Base-by-base conservation (phyloP, 73 alveolate species). In the Breviolum minutum region DNA sequence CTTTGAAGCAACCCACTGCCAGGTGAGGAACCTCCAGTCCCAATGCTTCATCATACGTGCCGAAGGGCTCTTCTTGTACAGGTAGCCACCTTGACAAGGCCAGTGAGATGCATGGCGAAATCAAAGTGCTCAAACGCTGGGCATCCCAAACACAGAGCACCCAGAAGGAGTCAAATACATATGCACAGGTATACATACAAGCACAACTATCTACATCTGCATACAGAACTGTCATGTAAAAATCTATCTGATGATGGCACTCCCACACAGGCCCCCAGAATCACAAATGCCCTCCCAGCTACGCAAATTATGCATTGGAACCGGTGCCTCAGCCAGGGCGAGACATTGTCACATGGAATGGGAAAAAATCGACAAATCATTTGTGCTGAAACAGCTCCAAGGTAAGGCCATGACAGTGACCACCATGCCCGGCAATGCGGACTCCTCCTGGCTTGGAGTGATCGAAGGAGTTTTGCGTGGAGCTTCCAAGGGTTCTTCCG, bases 31-130 rank as follows among this genome's bases (percentile, higher is more conserved):
- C 96, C 96, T 68, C 96, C 96, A 90, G 80, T 90, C 96, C 96
- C 96, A 90, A 61, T 85, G 48, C 87, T 90, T 90, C 60, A 90
- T 13, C 84, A 32, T 60, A 20, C 85, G 96, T 7, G 86, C 73
- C 19, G 87, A 30, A 30, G 96, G 96, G 63, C 96, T 90, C 87
- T 90, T 90, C 77, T 90, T 90, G 96, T 90, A 90, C 62, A 90
- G 96, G 87, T 90, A 90, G 61, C 96, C 96, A 54, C 96, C 96
- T 90, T 48, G 26, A 27, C 54, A 40, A 40, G 54, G 54, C 5
- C 54, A 40, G 54, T 40, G 54, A 40, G 54, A 40, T 22, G 66
- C 29, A 40, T 40, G 54, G 54, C 54, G 54, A 40, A n/a, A 11
- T n/a, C 86, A 32, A 22, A 26, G 19, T 32, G 61, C 86, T 54